phyloP scores from a whole-genome alignment of 2,329 filamentous ascomycete species.

The Thielaviopsis euricoi region DNA sequence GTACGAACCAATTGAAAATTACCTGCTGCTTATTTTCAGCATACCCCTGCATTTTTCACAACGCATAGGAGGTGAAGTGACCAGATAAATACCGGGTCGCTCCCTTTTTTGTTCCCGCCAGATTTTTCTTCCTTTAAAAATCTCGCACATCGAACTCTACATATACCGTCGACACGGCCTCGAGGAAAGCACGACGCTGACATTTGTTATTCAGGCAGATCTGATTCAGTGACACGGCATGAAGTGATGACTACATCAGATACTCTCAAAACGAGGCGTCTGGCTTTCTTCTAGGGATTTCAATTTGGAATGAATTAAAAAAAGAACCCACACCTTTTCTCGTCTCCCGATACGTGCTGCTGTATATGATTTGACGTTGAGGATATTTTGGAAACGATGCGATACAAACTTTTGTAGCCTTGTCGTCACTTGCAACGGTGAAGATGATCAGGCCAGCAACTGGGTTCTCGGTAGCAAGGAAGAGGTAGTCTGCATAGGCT shows the following conservation, averaged over 20 bases:
- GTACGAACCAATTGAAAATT: constrained; percentile 5
- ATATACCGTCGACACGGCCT: not conserved
- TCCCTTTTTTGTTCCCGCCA: not conserved
- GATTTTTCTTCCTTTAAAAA: not conserved
- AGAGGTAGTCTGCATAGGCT: constrained; percentile 15
- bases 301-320: constrained; percentile 11
- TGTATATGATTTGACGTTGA: not conserved
- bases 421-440: not conserved
- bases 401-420: not conserved
- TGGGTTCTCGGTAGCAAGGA: constrained; percentile 33
- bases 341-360: not conserved
- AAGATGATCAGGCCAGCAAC: constrained; percentile 32
- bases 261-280: constrained; percentile 11
- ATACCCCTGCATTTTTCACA: not conserved
- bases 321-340: constrained; percentile 10
- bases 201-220: constrained; percentile 9
- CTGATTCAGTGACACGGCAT: constrained; percentile 11
- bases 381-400: not conserved
- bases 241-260: constrained; percentile 12
- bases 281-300: constrained; percentile 12
- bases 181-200: constrained; percentile 4
- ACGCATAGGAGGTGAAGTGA: not conserved
- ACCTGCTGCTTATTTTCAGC: not conserved
- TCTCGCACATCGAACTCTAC: not conserved
- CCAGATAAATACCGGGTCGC: constrained; percentile 5